Base-by-base conservation (phyloP, 2,329 filamentous ascomycete genomes). In the Fusarium annulatum region DNA sequence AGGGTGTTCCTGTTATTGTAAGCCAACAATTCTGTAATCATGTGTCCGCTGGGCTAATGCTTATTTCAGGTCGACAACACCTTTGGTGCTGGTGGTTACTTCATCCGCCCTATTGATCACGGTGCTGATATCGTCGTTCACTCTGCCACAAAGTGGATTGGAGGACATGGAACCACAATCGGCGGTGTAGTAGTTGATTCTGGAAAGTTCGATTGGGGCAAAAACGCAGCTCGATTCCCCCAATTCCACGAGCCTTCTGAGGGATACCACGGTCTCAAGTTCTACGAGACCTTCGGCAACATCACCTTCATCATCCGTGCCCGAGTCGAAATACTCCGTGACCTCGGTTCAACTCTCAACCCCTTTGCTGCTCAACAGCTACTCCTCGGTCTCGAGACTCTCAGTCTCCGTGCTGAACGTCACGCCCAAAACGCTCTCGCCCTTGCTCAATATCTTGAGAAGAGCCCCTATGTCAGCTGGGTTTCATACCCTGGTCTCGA, bases 91-190 rank as follows among this genome's bases (percentile, higher is more conserved):
- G 95, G 95, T 67, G 95, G 96, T 57, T 98, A 94, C 87, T 97
- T 94, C 82, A 86, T 92, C 76, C 91, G 93, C 11, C 95, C 95
- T 45, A 96, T 98, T 78, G 92, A 95, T 30, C 93, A 97, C 82
- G 95, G 95, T 62, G 95, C 94, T 72, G 95, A 98, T 80, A 97
- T 98, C 69, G 92, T 98, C 59, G 94, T 97, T 30, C 95, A 98
- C 87, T 96, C 93, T 43, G 95, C 95, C 16, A 97, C 95, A 66
- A 98, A 98, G 84, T 98, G 95, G 95, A 98, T 98, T 72, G 95
- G 95, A 64, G 95, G 95, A 46, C 96, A 98, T 83, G 96, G 95
- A 69, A 97, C 95, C 45, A 97, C 95, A 33, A 93, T 98, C 75
- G 95, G 89, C 65, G 95, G 95, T 69, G 89, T 97, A 48, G 89